Evolutionary conservation across 805 yeast species (phyloP), one percentile per base, ranked within the genome.

Genomic region (Wickerhamomyces canadensis): DNA sequence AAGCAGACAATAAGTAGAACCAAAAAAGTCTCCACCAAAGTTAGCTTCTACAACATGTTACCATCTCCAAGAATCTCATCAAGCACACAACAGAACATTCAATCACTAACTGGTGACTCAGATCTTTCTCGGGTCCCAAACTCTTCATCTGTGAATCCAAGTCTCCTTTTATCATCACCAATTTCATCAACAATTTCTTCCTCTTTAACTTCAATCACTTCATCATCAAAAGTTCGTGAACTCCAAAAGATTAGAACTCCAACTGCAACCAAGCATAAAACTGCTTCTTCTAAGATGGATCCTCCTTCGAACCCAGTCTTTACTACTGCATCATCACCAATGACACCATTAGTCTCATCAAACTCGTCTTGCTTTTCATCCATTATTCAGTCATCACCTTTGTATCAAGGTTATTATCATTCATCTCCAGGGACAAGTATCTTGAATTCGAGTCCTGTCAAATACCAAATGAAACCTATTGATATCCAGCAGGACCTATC

Each of bases 371-470:
- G 55, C 22, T 54, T 54, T 34, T 53, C 59, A 6, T 52, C 58
- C 16, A 52, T 53, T 18, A 49, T 53, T 36, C 54, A 51, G 30
- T 54, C 58, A 6, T 54, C 59, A 4, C 59, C 59, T 2, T 36
- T 54, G n/a, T 52, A 54, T 16, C 55, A 52, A 22, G 55, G 56
- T 2, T 54, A 50, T 36, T 54, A 53, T 24, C 49, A 45, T 16
- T 35, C 51, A 10, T 45, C 57, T 3, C 54, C 57, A 16, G 38
- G 34, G 10, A 44, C 55, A 2, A 40, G 44, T 11, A 16, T 40
- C 2, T 13, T 52, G 6, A 37, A 35, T 8, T 46, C 57, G 4
- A 51, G 54, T 23, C 57, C 57, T 2, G 39, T 48, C 29, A 54
- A 41, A 27, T 44, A 46, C 14, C 55, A 51, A 32, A 40, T 49